Evolutionary conservation across 768 basidiomycete genomes (phyloP).

Genomic region (Boletus speciosus): DNA sequence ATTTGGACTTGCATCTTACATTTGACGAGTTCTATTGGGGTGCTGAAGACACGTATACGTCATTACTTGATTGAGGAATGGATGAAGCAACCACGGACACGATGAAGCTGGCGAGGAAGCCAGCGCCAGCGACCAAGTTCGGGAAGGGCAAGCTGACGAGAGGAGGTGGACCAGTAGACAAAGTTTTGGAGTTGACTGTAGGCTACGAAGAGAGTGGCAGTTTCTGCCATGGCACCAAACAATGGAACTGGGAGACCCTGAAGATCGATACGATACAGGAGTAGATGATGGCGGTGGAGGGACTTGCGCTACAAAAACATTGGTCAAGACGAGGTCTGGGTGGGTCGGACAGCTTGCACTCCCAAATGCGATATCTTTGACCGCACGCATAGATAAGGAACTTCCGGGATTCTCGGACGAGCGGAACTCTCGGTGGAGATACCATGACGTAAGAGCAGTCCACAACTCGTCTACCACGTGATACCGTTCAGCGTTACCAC

Average conservation of each 20-base stretch:
- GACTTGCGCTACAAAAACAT: conserved; percentile 32
- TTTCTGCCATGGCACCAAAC: conserved; percentile 85
- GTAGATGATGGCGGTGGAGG: neutral
- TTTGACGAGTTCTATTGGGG: conserved; percentile 91
- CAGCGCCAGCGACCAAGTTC: conserved; percentile 75
- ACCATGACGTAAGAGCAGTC: too few species aligned
- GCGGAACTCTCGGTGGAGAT: neutral
- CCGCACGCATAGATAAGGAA: conserved; percentile 22
- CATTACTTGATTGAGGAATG: neutral
- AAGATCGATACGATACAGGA: conserved; percentile 1
- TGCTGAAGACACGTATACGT: conserved; percentile 41
- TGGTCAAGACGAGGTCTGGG: neutral
- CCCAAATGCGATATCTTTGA: conserved; percentile 48
- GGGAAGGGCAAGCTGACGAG: conserved; percentile 45
- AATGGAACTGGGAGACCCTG: conserved; percentile 86
- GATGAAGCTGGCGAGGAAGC: conserved; percentile 75
- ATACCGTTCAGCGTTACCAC: neutral
- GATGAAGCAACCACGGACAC: conserved; percentile 47
- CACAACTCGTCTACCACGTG: conserved; percentile 9
- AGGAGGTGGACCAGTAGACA: conserved; percentile 38
- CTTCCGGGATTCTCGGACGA: too few species aligned
- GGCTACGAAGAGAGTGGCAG: conserved; percentile 77
- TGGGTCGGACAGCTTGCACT: conserved; percentile 33
- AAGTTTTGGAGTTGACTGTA: conserved; percentile 69
- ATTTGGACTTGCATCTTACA: conserved; percentile 95